Base-by-base conservation (phyloP, 768 basidiomycete genomes). In the Tubosaeta sp. region DNA sequence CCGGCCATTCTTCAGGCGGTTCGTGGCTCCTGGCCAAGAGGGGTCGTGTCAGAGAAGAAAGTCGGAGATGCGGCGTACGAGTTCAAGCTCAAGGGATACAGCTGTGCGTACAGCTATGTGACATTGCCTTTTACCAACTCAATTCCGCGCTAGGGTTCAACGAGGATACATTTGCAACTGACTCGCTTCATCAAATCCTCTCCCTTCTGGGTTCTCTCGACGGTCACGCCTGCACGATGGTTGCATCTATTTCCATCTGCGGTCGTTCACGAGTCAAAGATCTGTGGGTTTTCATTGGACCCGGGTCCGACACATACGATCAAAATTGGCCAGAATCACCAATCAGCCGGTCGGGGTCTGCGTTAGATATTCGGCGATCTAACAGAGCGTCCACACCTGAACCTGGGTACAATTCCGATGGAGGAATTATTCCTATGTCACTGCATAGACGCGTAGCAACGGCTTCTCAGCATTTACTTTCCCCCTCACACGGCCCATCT, bases 1-100 rank as follows among this genome's bases (percentile, higher is more conserved):
- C 87, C 87, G 10, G 87, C 87, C 48, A 87, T 90, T 49, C 73
- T 90, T n/a, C 83, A 86, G 61, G 84, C 87, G 16, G 85, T 90
- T 18, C 77, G 87, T 50, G 78, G 75, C 19, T 79, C 88, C 30
- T 90, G 87, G 88, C 87, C 87, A 16, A 77, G 86, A 57, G 88
- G 87, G 16, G 85, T 90, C 10, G 80, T 85, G 8, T 81, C 83
- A 1, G 87, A 90, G 66, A 87, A 83, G 73, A 89, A 86, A 59
- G 74, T 88, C 2, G 84, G 79, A 4, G 80, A 84, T 24, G 79
- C 79, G 49, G 79, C 82, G 7, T 90, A 80, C 62, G 87, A 90
- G 65, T 90, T 90, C 70, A 89, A 86, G 67, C 72, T 90, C 46
- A 87, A 87, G 59, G 88, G 87, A 21, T 90, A 90, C 63, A 83